phyloP scores from a whole-genome alignment of 495 filamentous ascomycete species.

The Podospora pseudoanserina region DNA sequence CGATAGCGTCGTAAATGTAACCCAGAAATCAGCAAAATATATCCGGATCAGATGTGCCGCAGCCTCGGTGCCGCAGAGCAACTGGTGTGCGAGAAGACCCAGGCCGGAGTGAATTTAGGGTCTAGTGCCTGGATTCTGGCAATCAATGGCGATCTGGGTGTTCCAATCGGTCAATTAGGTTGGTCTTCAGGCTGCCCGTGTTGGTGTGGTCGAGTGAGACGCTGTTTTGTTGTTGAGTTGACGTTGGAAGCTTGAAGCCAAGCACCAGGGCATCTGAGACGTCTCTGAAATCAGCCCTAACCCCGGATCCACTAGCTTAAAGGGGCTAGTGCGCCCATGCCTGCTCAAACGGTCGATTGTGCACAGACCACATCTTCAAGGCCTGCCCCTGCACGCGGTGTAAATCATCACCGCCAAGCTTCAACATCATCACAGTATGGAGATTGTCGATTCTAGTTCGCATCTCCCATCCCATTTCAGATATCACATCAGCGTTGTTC shows the following conservation, averaged over 20 bases:
- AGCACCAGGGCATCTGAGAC: not conserved
- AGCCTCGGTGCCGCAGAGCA: not conserved
- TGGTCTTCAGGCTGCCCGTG: not conserved
- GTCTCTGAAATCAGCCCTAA: not conserved
- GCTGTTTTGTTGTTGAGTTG: not conserved
- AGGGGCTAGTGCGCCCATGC: not conserved
- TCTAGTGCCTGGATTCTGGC: not conserved
- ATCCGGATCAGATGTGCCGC: not conserved
- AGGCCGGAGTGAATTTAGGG: not conserved
- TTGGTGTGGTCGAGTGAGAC: not conserved
- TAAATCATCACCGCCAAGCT: not conserved
- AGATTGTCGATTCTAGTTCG: too few species aligned
- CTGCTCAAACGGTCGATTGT: not conserved
- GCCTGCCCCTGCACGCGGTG: not conserved
- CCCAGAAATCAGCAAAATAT: not conserved
- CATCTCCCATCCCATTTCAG: not conserved
- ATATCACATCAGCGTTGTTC: not conserved
- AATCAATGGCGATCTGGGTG: not conserved
- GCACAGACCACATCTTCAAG: not conserved
- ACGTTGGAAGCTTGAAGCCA: conserved; percentile 5
- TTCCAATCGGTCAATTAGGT: not conserved
- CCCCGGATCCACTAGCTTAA: not conserved
- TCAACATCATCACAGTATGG: not conserved
- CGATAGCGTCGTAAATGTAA: conserved; percentile 5
- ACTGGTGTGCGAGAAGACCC: not conserved